Evolutionary conservation across 306 rosid species (phyloP), one percentile per base, ranked within the genome.

Genomic region (Myrica gale): DNA sequence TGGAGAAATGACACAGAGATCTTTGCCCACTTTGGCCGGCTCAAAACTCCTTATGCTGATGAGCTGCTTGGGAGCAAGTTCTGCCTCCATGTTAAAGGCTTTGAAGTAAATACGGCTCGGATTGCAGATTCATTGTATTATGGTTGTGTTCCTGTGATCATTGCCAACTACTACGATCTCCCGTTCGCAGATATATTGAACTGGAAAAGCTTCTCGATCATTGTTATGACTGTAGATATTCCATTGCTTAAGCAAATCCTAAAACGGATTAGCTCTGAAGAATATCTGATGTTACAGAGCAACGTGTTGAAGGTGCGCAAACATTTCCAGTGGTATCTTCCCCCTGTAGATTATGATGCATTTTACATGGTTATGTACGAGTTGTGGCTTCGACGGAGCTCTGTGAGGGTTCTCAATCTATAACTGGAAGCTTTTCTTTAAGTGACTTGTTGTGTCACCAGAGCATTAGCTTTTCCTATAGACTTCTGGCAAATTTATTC

Each of bases 41-140:
- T 91, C 23, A 88, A 79, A 69, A 93, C 97, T 42, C 82, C 98
- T 37, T 93, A 93, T n/a, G 89, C 89, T 12, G 93, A 89, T 69
- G 92, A 83, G 77, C 77, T 93, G 69, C 79, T 93, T 63, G 85
- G 88, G 12, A 93, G 97, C 89, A 91, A 87, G 84, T 93, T 89
- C 82, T 93, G 98, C 85, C 93, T 93, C 75, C 98, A 93, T 61
- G 97, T 86, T 3, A 93, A 91, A 81, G 97, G 97, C 76, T 91
- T 74, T 55, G 98, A 91, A 82, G 97, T 93, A 78, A 93, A 93
- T 83, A 93, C 98, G 1, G 96, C 96, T 48, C 93, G 97, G 0
- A 80, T 93, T 4, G 93, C 87, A 23, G 97, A 93, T 68, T 91
- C 98, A 3, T 23, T 93, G 32, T 93, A 88, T 23, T 91, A 91